phyloP scores from a whole-genome alignment of 2,329 filamentous ascomycete species.

The Hortaea sp. region DNA sequence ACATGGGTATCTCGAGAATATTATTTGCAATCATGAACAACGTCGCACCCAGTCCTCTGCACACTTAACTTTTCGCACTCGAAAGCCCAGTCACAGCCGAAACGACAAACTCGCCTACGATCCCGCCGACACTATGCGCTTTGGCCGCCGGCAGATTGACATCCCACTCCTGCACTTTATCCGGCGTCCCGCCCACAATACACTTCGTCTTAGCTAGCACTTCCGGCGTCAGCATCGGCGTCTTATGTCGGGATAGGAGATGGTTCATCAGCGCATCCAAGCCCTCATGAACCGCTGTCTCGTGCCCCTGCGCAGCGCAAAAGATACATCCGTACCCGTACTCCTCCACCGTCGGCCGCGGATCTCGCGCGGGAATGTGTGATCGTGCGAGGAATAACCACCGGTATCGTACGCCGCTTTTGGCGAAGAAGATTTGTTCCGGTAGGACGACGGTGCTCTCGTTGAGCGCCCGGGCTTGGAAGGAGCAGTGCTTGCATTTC shows the following conservation, averaged over 20 bases:
- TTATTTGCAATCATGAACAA: too few species aligned
- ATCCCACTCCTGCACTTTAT: slow-evolving; percentile 19
- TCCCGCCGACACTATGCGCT: neutral
- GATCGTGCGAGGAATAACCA: neutral
- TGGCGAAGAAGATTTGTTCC: neutral
- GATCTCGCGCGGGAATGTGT: neutral
- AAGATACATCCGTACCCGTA: neutral
- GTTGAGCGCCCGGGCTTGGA: neutral
- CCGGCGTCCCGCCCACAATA: slow-evolving; percentile 27
- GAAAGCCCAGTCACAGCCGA: neutral
- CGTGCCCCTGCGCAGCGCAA: neutral
- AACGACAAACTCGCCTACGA: neutral
- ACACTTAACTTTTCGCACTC: too few species aligned
- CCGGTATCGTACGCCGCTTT: neutral
- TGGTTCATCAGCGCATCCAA: slow-evolving; percentile 28
- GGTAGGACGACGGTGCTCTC: neutral
- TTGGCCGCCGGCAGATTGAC: slow-evolving; percentile 22
- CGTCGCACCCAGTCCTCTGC: too few species aligned
- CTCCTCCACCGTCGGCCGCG: neutral
- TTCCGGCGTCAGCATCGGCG: slow-evolving; percentile 19
- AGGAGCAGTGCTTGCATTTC: neutral
- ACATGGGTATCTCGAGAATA: too few species aligned
- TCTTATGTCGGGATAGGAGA: slow-evolving; percentile 26
- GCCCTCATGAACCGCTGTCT: neutral
- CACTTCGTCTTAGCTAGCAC: slow-evolving; percentile 22